A percentile compares a stretch with the other conserved stretches of the same genome.
These are phyloP conservation scores for Boletus smithii DNA, from an alignment of 1,284 basidiomycete species.

Conservation along the genomic window DNA sequence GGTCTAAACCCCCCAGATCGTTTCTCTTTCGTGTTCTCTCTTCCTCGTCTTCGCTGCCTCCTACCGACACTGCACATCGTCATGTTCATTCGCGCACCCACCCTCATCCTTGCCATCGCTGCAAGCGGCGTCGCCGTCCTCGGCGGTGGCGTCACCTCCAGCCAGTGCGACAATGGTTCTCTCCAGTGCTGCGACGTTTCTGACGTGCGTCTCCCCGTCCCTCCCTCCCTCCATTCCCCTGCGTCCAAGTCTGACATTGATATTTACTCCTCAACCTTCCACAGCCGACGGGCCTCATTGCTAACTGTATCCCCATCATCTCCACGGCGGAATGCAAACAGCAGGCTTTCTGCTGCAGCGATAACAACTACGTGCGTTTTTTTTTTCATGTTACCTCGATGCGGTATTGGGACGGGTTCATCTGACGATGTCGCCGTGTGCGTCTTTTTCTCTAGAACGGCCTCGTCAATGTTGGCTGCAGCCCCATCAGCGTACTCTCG, in stretches of 20 bases:
- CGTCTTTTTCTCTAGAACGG: constrained; percentile 8
- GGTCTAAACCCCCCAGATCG: not conserved
- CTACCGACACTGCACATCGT: not conserved
- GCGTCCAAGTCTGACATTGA: not conserved
- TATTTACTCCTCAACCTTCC: not conserved
- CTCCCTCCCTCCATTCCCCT: no score
- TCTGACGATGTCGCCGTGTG: constrained; percentile 1
- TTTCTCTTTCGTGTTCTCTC: not conserved
- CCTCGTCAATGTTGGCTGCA: not conserved
- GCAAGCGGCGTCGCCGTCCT: constrained; percentile 13
- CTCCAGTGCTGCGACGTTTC: constrained; percentile 9
- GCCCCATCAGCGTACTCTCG: constrained; percentile 1
- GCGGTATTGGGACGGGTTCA: no score
- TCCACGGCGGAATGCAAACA: not conserved
- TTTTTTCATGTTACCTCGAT: not conserved
- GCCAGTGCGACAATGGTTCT: constrained; percentile 11
- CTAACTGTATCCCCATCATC: not conserved
- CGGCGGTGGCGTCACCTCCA: not conserved
- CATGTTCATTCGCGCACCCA: constrained; percentile 17
- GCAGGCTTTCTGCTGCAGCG: constrained; percentile 14
- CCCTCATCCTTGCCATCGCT: constrained; percentile 15
- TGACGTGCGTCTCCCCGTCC: constrained; percentile 1
- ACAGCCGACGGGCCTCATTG: constrained; percentile 1
- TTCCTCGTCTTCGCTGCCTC: not conserved
- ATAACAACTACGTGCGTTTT: constrained; percentile 7